A percentile compares a stretch with the other conserved stretches of the same genome.
Evolutionary conservation across 2,329 filamentous ascomycete species (phyloP).

Genomic region (Ophiostoma himal-ulmi): DNA sequence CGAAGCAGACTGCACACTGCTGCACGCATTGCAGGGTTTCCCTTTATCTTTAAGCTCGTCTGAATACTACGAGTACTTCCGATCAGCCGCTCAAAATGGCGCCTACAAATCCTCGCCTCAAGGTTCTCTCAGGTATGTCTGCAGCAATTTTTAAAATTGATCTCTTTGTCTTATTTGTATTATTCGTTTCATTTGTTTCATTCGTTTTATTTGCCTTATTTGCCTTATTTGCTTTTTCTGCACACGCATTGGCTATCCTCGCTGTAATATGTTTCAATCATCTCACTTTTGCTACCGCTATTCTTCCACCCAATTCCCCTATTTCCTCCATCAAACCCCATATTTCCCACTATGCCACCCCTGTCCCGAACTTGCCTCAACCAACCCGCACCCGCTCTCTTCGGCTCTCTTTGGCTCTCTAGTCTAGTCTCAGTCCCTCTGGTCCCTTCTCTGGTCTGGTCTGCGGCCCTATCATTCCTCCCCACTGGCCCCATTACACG

Average conservation of each 20-base stretch:
- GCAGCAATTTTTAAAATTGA: constrained; percentile 7
- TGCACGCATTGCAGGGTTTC: constrained; percentile 6
- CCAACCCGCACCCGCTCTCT: constrained; percentile 13
- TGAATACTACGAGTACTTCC: neutral
- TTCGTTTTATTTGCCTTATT: constrained; percentile 11
- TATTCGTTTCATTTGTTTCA: constrained; percentile 25
- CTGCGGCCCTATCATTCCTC: constrained; percentile 25
- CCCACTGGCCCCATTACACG: constrained; percentile 19
- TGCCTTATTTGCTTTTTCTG: neutral
- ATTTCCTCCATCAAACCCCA: constrained; percentile 25
- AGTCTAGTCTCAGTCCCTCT: neutral
- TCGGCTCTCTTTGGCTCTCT: constrained; percentile 13
- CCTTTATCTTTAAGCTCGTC: constrained; percentile 6
- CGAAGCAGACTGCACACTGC: neutral
- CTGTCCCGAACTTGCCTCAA: constrained; percentile 19
- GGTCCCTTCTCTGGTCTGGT: neutral
- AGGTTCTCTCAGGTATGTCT: constrained; percentile 55
- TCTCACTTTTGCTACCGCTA: neutral
- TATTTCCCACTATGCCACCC: constrained; percentile 21
- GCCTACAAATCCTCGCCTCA: constrained; percentile 54
- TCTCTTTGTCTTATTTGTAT: constrained; percentile 12
- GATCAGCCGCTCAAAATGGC: constrained; percentile 40
- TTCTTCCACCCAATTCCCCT: constrained; percentile 21
- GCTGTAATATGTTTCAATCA: neutral
- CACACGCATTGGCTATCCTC: neutral